Base-by-base conservation (phyloP, 306 rosid species). In the Malus domestica region DNA sequence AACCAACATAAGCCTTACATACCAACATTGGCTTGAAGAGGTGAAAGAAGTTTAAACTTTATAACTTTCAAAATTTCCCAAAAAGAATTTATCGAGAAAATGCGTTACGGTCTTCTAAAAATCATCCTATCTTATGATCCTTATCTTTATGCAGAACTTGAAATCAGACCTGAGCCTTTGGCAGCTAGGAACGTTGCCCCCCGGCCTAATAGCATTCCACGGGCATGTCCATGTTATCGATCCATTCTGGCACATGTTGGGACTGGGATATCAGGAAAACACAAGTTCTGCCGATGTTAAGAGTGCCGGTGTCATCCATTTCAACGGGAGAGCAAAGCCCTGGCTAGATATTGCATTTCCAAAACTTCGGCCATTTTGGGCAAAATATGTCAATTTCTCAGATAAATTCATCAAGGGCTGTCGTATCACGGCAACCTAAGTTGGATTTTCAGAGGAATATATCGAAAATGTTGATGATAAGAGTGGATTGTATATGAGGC, bases 131-230 rank as follows among this genome's bases (percentile, higher is more conserved):
- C 55, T 42, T 14, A 29, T 33, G 44, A 33, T 20, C 66, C 44
- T 52, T 65, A 61, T 79, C 67, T 80, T 46, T 46, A 38, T 86
- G 82, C 88, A 96, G 99, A 96, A 96, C 86, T 86, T 96, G 87
- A 92, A 90, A 83, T 92, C 99, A 67, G 99, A 92, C 83, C 88
- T 96, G 75, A 96, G 97, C 81, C 80, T 96, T 79, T 96, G 99
- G 99, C 99, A 96, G 85, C 87, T 96, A 75, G 99, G 99, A 71
- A 96, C 99, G 71, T 86, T 96, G 80, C 99, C 98, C 78, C 99
- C 99, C 6, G 98, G 98, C 44, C 87, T 96, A 85, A 96, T 96
- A 86, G 99, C 99, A 73, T 96, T 96, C 89, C 97, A 90, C 42
- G 96, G 98, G 27, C 91, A 92, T 67, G 97, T 96, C 75, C 91